Percentiles rank a stretch among this genome's conserved stretches.
Conservation (phyloP, 257 asterid species). For the Solanum verrucosum region DNA sequence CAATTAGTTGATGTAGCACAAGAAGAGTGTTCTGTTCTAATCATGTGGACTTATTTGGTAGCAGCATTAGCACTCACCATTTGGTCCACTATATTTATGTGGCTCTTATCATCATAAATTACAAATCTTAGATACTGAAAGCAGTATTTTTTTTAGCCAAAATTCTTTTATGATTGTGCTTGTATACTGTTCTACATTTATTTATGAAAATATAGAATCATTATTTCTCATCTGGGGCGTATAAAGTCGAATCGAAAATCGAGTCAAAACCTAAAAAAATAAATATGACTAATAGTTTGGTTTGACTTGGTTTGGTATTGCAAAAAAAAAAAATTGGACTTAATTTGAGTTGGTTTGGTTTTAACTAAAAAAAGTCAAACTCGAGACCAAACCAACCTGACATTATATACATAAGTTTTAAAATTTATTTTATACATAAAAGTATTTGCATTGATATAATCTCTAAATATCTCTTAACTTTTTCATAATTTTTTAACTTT, state of each 20-base stretch:
- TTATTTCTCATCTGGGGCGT: not conserved
- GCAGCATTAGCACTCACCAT: constrained; percentile 71
- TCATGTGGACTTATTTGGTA: constrained; percentile 76
- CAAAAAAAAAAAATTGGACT: too few species aligned
- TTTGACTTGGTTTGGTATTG: too few species aligned
- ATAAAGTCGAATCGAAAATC: too few species aligned
- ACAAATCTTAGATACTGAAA: not conserved
- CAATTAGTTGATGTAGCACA: constrained; percentile 83
- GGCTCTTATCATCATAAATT: constrained; percentile 44
- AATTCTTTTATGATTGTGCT: not conserved
- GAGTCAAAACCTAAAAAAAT: not conserved
- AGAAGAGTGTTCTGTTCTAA: constrained; percentile 76
- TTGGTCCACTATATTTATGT: constrained; percentile 92
- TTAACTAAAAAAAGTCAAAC: too few species aligned
- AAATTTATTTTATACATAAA: too few species aligned
- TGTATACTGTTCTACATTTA: not conserved
- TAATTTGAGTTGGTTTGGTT: too few species aligned
- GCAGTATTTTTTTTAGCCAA: not conserved
- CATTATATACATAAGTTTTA: too few species aligned
- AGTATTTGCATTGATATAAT: too few species aligned
- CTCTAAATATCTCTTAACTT: too few species aligned
- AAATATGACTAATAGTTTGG: too few species aligned
- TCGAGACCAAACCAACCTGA: too few species aligned
- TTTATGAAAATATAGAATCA: not conserved
- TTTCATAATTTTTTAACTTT: too few species aligned